These are phyloP conservation scores for Gillenia trifoliata DNA, from an alignment of 306 rosid genomes.

Conservation along the genomic window DNA sequence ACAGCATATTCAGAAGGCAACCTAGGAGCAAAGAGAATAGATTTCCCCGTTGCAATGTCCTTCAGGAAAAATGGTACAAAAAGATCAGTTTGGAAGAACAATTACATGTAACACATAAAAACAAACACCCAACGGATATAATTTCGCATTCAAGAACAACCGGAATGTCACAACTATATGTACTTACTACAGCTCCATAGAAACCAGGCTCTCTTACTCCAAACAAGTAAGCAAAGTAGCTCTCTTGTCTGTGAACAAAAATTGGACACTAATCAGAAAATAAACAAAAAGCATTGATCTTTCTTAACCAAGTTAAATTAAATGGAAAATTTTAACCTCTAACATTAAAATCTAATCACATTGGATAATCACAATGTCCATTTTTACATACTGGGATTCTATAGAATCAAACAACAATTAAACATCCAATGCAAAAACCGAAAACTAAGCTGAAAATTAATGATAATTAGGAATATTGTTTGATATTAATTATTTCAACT, in stretches of 20 bases:
- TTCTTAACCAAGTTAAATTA: background rate
- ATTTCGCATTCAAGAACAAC: background rate
- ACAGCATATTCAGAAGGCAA: slow-evolving; percentile 81
- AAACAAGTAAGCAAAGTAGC: slow-evolving; percentile 86
- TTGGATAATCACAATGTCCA: background rate
- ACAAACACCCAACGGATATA: background rate
- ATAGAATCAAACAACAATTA: background rate
- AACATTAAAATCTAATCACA: background rate
- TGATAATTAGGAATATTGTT: background rate
- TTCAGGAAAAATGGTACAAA: slow-evolving; percentile 14
- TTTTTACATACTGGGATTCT: background rate
- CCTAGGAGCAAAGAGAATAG: slow-evolving; percentile 75
- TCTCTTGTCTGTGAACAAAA: slow-evolving; percentile 61
- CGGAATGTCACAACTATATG: background rate
- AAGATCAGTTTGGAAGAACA: background rate
- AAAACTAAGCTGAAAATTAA: background rate
- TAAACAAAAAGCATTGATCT: background rate
- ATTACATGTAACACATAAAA: background rate
- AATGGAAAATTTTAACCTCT: background rate
- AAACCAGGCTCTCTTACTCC: slow-evolving; percentile 86
- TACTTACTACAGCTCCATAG: slow-evolving; percentile 81
- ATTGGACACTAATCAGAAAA: background rate
- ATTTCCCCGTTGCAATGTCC: slow-evolving; percentile 70
- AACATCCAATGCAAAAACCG: background rate
- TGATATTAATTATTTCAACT: background rate